Evolutionary conservation across 2,329 filamentous ascomycete species (phyloP), one percentile per base, ranked within the genome.

Genomic region (Pochonia chlamydosporia): DNA sequence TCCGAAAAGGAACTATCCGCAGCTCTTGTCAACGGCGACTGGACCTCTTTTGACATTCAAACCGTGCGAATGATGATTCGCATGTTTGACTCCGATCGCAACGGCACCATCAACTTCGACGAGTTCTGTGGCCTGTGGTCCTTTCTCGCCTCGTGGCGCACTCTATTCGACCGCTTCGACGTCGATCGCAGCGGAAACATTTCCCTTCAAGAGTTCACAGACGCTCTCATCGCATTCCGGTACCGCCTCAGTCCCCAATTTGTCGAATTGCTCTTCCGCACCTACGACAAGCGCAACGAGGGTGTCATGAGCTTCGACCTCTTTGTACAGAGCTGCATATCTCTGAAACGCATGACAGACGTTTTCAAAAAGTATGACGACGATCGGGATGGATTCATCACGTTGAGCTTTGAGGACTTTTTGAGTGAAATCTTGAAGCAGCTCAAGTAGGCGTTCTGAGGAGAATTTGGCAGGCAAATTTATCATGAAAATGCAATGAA

Each of bases 61-160:
- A 99, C 93, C 1, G 91, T 97, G 54, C 86, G 86, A 61, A 96
- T 97, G 89, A 96, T 99, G 91, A 96, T 99, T 56, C 87, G 91
- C 63, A 97, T 99, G 93, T 99, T 99, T 70, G 92, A 97, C 70
- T 88, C 86, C 49, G 88, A 96, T 69, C 85, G 88, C 57, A 87
- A 81, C 52, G 90, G 91, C 44, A 87, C 86, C 13, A 95, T 99
- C 64, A 90, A 87, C 51, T 97, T 96, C 66, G 85, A 93, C 54
- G 93, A 97, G 68, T 99, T 99, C 67, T 95, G 91, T 63, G 92
- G 89, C 16, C 76, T 99, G 20, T 99, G 93, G 93, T 89, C 87
- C 16, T 99, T 97, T 69, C 78, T 99, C 33, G 89, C 89, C 30
- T 89, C 90, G 16, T 99, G 93, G 93, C 83, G 93, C 56, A 84